phyloP scores from a whole-genome alignment of 2,329 filamentous ascomycete species.

The Pseudogymnoascus sp. region DNA sequence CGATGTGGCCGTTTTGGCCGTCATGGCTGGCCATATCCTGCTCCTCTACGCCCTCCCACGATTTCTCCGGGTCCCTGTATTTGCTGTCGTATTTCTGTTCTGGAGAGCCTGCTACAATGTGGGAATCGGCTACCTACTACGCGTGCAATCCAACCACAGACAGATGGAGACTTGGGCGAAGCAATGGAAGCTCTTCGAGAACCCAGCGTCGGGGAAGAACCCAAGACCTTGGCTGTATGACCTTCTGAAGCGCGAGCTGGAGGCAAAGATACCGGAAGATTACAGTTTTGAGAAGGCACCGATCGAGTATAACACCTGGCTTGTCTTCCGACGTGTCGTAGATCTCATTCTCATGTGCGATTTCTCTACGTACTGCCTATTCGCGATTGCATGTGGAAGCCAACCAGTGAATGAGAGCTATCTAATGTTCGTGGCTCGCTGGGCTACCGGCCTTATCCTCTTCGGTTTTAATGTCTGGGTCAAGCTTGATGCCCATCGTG shows the following conservation, averaged over 20 bases:
- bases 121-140: conserved; percentile 84
- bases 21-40: conserved; percentile 68
- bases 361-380: conserved; percentile 93
- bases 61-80: conserved; percentile 63
- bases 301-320: conserved; percentile 98
- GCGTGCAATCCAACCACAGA: conserved; percentile 82
- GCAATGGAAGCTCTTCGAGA: conserved; percentile 77
- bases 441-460: conserved; percentile 68
- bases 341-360: conserved; percentile 98
- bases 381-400: conserved; percentile 80
- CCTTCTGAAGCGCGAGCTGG: conserved; percentile 79
- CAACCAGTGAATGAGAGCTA: conserved; percentile 65
- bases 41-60: conserved; percentile 66
- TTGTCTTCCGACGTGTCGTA: conserved; percentile 89
- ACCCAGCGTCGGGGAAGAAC: conserved; percentile 72
- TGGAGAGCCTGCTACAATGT: conserved; percentile 91
- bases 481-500: conserved; percentile 92
- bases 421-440: conserved; percentile 64
- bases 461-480: conserved; percentile 97
- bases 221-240: conserved; percentile 75
- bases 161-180: conserved; percentile 81
- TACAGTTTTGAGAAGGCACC: conserved; percentile 91
- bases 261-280: conserved; percentile 88
- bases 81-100: conserved; percentile 78
- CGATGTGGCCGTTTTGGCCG: conserved; percentile 70